Evolutionary conservation across 805 yeast species (phyloP).

Genomic region (Myxozyma melibiosi): DNA sequence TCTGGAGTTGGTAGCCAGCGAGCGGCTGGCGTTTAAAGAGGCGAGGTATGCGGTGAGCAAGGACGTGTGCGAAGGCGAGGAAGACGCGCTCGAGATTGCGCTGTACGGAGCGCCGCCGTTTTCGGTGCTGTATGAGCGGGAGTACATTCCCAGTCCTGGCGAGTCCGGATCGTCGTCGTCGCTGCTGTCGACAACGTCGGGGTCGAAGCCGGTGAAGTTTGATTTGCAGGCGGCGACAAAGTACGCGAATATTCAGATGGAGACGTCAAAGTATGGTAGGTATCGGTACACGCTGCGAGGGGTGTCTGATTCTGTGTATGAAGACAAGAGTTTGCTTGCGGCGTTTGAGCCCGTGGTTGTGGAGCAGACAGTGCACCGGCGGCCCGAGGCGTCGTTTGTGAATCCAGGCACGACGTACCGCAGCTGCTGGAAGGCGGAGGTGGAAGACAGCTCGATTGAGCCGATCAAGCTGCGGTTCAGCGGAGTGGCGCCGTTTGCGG

Average conservation of each 20-base stretch:
- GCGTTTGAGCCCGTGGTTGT: constrained; percentile 45
- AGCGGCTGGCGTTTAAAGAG: constrained; percentile 36
- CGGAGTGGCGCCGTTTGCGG: constrained; percentile 47
- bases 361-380: constrained; percentile 56
- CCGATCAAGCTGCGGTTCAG: constrained; percentile 58
- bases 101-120: constrained; percentile 46
- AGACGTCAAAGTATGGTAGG: constrained; percentile 54
- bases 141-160: background rate
- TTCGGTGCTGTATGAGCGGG: constrained; percentile 23
- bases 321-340: constrained; percentile 47
- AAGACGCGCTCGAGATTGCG: constrained; percentile 53
- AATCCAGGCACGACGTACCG: constrained; percentile 53
- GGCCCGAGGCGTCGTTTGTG: constrained; percentile 63
- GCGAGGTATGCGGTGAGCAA: constrained; percentile 41
- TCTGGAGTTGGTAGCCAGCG: constrained; percentile 45
- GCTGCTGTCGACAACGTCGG: constrained; percentile 53
- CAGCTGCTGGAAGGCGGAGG: constrained; percentile 47
- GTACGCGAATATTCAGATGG: constrained; percentile 52
- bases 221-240: constrained; percentile 56
- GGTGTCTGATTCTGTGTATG: constrained; percentile 63
- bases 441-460: constrained; percentile 47
- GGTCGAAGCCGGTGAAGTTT: constrained; percentile 1
- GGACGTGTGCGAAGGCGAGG: constrained; percentile 53
- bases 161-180: constrained; percentile 42
- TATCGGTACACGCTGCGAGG: constrained; percentile 63